Base-by-base conservation (phyloP, 192 early-diverging fungal species). In the Jimgerdemannia flammicorona region DNA sequence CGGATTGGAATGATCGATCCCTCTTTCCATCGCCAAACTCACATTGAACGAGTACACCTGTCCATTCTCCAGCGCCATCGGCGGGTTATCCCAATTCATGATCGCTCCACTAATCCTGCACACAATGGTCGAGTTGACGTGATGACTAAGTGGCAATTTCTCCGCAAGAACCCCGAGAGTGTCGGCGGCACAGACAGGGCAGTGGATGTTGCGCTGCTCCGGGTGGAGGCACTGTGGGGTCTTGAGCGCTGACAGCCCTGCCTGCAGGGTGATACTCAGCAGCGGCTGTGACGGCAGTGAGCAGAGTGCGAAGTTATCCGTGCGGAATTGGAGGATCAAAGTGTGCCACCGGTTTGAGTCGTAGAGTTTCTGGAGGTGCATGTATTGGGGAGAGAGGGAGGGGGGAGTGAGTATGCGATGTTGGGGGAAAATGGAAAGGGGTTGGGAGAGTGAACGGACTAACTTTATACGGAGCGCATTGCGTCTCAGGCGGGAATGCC, bases 31-130 rank as follows among this genome's bases (percentile, higher is more conserved):
- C 18, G 20, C 63, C 64, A 3, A 43, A 71, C 75, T 78, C 86
- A 96, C 95, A 83, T 90, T 80, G 41, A 83, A 83, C 7, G 95
- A 96, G 79, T 99, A 99, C 10, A 98, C 97, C 66, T 94, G 90
- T 64, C 97, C 97, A 83, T 99, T 99, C 20, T 97, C 97, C 69
- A 99, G 83, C 3, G 93, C 89, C 93, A 99, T 92, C 0, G 97
- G 97, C 66, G 93, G 90, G 79, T 99, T 99, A 81, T 97, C 90
- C 79, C 95, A 97, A 80, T 98, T 91, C 94, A 99, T 99, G 41
- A 96, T 95, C 54, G 91, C 88, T 19, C 96, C 96, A 40, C 91
- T 91, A 40, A 98, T 90, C 14, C 95, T 87, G 82, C 97, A 99
- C 20, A 99, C 97, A 40, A 99, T 84, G 49, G 91, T 95, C 2